Base-by-base conservation (phyloP, 768 basidiomycete species). In the Termitomyces eurrhizus region DNA sequence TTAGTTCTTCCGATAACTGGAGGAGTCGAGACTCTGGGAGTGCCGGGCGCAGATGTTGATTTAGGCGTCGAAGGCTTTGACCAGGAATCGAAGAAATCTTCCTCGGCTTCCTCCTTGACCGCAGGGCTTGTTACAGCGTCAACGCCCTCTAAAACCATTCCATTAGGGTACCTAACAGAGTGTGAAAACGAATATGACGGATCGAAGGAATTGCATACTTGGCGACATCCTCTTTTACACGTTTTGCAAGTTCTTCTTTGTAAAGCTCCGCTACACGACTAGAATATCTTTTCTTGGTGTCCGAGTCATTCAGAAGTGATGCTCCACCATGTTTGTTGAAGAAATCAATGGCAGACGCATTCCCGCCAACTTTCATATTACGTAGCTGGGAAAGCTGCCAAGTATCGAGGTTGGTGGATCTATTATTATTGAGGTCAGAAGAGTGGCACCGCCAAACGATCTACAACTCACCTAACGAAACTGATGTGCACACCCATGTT, bases 401-500 rank as follows among this genome's bases (percentile, higher is more conserved):
- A 62, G 84, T 86, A 74, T 99, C 97, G 49, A 98, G 86, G 75
- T 95, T 98, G 58, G 95, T 98, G 29, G 96, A 98, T 64, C 95
- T 95, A 73, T 93, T 72, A 45, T 49, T 72, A 45, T 49, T 65
- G 49, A 36, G 32, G 56, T 64, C 64, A 65, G 51, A 36, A 26
- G 56, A 50, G 42, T 44, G 16, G n/a, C 53, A 18, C 39, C 45
- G 48, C 29, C 57, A 41, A 26, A 21, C 36, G 32, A 46, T 21
- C 16, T 13, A 54, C 49, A 11, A 73, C 88, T 67, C 71, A 95
- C 93, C 95, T 80, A 46, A 99, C 96, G 68, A 99, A 99, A 64
- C 87, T 92, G 74, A 99, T 95, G 72, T 99, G 97, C 26, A 98
- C 96, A 67, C 97, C 97, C 86, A 98, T 88, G 72, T 96, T 98